Evolutionary conservation across 139 green algal species (phyloP).

Genomic region (Volvox reticuliferus): DNA sequence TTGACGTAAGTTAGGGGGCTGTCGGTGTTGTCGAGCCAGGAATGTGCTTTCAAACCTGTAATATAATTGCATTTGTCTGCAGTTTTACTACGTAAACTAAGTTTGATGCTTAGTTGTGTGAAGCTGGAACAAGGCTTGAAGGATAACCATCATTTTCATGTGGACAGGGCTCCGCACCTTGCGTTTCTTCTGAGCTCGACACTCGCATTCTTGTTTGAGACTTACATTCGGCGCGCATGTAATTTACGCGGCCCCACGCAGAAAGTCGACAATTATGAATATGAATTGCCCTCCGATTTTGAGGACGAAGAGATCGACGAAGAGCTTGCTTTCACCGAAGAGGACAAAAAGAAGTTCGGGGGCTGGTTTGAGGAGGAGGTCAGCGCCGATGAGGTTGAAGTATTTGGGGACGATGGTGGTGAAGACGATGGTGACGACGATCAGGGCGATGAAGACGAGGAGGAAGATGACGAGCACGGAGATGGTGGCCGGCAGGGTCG

Average conservation of each 20-base stretch:
- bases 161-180: too few relatives aligned
- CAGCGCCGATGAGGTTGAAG: slow-evolving; percentile 53
- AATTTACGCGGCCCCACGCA: slow-evolving; percentile 55
- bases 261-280: slow-evolving; percentile 91
- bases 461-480: slow-evolving; percentile 20
- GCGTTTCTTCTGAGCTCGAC: too few relatives aligned
- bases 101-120: not conserved
- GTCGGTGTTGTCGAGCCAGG: too few relatives aligned
- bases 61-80: too few relatives aligned
- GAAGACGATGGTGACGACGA: slow-evolving; percentile 49
- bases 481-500: not conserved
- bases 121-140: not conserved
- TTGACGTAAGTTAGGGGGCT: slow-evolving; percentile 66
- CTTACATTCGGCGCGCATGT: not conserved
- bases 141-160: not conserved
- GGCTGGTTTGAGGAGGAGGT: slow-evolving; percentile 76
- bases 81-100: too few relatives aligned
- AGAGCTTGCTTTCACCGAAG: slow-evolving; percentile 89
- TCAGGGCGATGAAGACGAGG: slow-evolving; percentile 35
- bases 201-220: not conserved
- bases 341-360: slow-evolving; percentile 88
- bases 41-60: too few relatives aligned
- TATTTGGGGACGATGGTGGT: slow-evolving; percentile 56
- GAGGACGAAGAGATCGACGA: slow-evolving; percentile 98
- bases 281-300: slow-evolving; percentile 90